phyloP scores from a whole-genome alignment of 306 rosid species.

The Vachellia pachyceras region DNA sequence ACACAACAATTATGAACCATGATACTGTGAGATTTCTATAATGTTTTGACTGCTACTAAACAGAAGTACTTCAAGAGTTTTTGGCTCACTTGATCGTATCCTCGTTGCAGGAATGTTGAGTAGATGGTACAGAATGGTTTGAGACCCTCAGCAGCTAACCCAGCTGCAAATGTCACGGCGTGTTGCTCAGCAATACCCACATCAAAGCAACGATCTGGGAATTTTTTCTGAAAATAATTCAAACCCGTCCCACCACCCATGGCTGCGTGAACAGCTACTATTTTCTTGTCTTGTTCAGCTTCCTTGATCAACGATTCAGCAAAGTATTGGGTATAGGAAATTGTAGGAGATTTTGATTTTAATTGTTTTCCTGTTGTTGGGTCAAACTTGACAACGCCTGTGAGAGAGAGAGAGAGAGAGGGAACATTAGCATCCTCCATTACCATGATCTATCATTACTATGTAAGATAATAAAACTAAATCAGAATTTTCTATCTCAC shows the following conservation, averaged over 20 bases:
- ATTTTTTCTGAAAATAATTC: conserved; percentile 74
- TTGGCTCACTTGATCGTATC: conserved; percentile 72
- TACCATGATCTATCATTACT: background rate
- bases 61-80: background rate
- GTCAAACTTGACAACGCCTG: conserved; percentile 77
- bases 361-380: conserved; percentile 72
- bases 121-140: conserved; percentile 85
- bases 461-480: background rate
- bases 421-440: conserved; percentile 19
- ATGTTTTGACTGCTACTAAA: background rate
- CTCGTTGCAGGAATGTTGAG: conserved; percentile 81
- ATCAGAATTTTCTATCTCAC: conserved; percentile 44
- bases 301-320: conserved; percentile 77
- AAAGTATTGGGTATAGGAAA: conserved; percentile 68
- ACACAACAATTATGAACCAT: background rate
- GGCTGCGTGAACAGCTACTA: conserved; percentile 83
- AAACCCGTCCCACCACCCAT: conserved; percentile 88
- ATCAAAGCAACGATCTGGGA: conserved; percentile 77
- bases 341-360: conserved; percentile 61
- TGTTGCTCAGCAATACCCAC: conserved; percentile 89
- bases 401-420: no score
- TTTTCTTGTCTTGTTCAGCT: conserved; percentile 72
- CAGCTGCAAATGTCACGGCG: conserved; percentile 82
- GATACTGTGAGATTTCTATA: conserved; percentile 6
- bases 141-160: conserved; percentile 78